Evolutionary conservation across 2,329 filamentous ascomycete species (phyloP), one percentile per base, ranked within the genome.

Genomic region (Colletotrichum eremochloae): DNA sequence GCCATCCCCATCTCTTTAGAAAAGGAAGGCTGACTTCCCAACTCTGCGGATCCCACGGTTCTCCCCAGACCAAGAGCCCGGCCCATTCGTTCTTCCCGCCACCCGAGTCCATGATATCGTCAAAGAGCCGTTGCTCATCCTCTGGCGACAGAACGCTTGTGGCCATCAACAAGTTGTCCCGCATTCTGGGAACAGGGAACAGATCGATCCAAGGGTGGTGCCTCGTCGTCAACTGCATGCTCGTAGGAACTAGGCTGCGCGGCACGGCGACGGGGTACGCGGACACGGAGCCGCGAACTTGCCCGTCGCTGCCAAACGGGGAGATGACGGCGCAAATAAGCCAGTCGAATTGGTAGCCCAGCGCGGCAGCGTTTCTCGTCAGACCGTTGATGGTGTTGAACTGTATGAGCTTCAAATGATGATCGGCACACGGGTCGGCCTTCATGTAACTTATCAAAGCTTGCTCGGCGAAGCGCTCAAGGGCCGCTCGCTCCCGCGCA

Each of bases 11-110:
- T 71, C 87, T 48, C 12, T 76, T 78, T 1, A 84, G 72, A 73
- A 89, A 87, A 0, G 70, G 68, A 9, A 80, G 79, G 0, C 81
- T 86, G 1, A 84, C 78, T 73, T 88, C 87, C 87, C 86, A 89
- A 12, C 80, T 83, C 0, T 71, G 68, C 1, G 79, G 65, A 38
- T 87, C 81, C 78, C 81, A 84, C 0, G 86, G 78, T 5, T 86
- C 82, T 0, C 85, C 84, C 86, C 86, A 88, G 9, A 71, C 73
- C 38, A 66, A 70, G 68, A 68, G 50, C 50, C 31, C 74, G 36
- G 60, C 52, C 50, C 50, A 53, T 53, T 53, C 50, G 2, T 33
- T 50, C 0, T 56, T 36, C 5, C 42, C 52, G 3, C 3, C 20
- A 0, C 40, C 50, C 0, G 36, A 42, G 7, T 63, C 58, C 29